Base-by-base conservation (phyloP, 2,329 filamentous ascomycete species). In the Aspergillus felis region DNA sequence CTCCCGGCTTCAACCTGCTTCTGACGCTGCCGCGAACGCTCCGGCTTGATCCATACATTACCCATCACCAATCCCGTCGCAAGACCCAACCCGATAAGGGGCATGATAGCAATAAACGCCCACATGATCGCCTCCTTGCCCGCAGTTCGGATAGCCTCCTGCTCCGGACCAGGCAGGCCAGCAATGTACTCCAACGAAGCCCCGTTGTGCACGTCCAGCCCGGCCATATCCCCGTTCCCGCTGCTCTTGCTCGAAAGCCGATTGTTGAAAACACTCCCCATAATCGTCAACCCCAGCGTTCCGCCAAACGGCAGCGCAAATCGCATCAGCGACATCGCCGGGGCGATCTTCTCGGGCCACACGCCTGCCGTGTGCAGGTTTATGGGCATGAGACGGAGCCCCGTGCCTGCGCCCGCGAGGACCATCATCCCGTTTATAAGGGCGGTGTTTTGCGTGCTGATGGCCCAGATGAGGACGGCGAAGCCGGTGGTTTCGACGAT, bases 191-290 rank as follows among this genome's bases (percentile, higher is more conserved):
- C 62, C 1, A 83, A 71, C 42, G 70, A 75, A 58, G 74, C 54
- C 25, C 74, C 57, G 53, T 72, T 60, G 50, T 74, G 62, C 53
- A 76, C 58, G 56, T 74, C 72, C 55, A 69, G 22, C 3, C 69
- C 22, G 64, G 66, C 32, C 32, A 38, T 38, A 4, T 69, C 74
- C 58, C 56, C 56, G 10, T 4, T 17, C 1, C 14, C 20, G 69
- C 72, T 5, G 71, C 71, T 3, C 69, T 73, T 60, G 51, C 55
- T 22, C 48, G 48, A 2, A 57, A 52, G 5, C 54, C 62, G n/a
- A 75, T 89, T 89, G 66, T 88, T 87, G 70, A 89, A 89, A 1
- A 89, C 85, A 8, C 82, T 80, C 14, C 85, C 81, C 87, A 89
- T 89, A 64, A 89, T 79, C 0, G 86, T 87, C 49, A 89, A 76